Evolutionary conservation across 2,329 filamentous ascomycete species (phyloP).

Genomic region (Colletotrichum cereale): DNA sequence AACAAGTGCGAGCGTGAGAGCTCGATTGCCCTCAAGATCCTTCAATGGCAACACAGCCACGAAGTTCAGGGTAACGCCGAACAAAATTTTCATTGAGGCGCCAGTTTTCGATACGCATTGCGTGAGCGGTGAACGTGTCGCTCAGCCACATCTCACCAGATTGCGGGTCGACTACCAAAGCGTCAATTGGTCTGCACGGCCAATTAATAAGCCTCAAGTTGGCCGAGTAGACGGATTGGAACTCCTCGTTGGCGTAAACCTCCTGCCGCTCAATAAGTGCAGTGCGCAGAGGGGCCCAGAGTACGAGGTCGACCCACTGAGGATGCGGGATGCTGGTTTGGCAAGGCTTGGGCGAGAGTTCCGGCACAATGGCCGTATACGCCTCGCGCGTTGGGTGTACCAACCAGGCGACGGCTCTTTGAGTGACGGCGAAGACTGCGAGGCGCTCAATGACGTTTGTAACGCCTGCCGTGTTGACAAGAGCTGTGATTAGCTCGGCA

Average conservation of each 20-base stretch:
- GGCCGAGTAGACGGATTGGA: slow-evolving; percentile 50
- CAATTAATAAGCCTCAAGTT: slow-evolving; percentile 52
- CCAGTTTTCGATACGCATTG: slow-evolving; percentile 46
- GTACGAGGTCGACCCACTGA: slow-evolving; percentile 50
- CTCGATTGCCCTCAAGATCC: slow-evolving; percentile 6
- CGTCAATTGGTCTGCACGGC: slow-evolving; percentile 46
- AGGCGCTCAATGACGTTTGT: slow-evolving; percentile 49
- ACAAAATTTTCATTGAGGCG: slow-evolving; percentile 44
- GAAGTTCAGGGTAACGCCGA: slow-evolving; percentile 47
- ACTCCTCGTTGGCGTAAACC: slow-evolving; percentile 53
- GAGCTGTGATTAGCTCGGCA: slow-evolving; percentile 47
- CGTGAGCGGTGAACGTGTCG: slow-evolving; percentile 44
- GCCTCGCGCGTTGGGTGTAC: slow-evolving; percentile 50
- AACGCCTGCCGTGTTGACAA: slow-evolving; percentile 48
- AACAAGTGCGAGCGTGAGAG: slow-evolving; percentile 6
- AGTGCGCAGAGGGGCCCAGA: slow-evolving; percentile 52
- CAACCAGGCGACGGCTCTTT: slow-evolving; percentile 47
- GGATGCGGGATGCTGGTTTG: slow-evolving; percentile 47
- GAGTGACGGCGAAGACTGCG: slow-evolving; percentile 49
- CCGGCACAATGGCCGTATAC: slow-evolving; percentile 42
- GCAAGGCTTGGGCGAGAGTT: slow-evolving; percentile 45
- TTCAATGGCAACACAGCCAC: slow-evolving; percentile 39
- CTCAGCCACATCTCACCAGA: slow-evolving; percentile 46
- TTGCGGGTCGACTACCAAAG: slow-evolving; percentile 45
- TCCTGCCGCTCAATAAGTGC: slow-evolving; percentile 51